Evolutionary conservation across 805 yeast species (phyloP).

Genomic region (Ogataea paradorogensis): DNA sequence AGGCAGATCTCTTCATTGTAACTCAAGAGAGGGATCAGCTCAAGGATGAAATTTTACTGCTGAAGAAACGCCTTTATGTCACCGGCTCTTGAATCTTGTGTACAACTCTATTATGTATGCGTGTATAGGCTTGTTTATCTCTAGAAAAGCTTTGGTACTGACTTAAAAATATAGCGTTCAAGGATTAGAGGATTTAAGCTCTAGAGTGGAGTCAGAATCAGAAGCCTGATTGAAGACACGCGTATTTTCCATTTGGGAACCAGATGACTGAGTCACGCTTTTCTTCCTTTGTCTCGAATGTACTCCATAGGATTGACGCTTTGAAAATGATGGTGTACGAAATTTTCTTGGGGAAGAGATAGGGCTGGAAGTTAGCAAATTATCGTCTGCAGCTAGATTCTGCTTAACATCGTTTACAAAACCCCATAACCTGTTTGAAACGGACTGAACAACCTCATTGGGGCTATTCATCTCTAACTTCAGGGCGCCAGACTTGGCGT

Average conservation of each 20-base stretch:
- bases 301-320: constrained; percentile 29
- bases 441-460: constrained; percentile 36
- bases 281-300: constrained; percentile 21
- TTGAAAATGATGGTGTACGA: constrained; percentile 31
- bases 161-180: background rate
- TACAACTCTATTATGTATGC: no score
- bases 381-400: constrained; percentile 25
- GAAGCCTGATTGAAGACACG: background rate
- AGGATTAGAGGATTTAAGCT: background rate
- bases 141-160: no score
- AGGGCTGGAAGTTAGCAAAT: constrained; percentile 6
- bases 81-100: background rate
- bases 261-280: background rate
- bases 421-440: constrained; percentile 45
- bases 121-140: no score
- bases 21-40: constrained; percentile 82
- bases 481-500: background rate
- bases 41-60: constrained; percentile 53
- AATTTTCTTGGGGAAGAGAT: constrained; percentile 15
- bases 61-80: constrained; percentile 55
- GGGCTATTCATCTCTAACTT: background rate
- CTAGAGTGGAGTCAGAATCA: background rate
- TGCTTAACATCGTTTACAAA: constrained; percentile 48
- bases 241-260: background rate
- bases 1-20: constrained; percentile 77